phyloP scores from a whole-genome alignment of 2,329 filamentous ascomycete species.

The Celoporthe dispersa region DNA sequence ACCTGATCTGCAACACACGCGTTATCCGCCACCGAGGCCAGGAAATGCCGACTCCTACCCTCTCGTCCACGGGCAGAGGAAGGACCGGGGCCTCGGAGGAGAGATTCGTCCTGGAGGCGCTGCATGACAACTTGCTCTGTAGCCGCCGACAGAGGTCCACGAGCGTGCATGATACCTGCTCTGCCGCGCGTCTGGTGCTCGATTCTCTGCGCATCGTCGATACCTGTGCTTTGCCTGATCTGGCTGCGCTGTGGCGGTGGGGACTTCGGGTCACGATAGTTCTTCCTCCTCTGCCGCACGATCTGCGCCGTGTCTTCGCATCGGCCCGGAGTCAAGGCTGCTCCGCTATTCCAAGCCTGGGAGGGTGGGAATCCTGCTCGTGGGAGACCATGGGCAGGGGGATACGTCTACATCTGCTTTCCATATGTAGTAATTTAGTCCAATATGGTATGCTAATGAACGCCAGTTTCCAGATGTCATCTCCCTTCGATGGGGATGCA shows the following conservation, averaged over 20 bases:
- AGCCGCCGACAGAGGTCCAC: neutral
- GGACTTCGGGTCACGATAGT: slow-evolving; percentile 19
- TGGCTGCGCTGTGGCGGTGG: slow-evolving; percentile 27
- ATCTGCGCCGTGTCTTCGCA: slow-evolving; percentile 8
- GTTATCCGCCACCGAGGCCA: slow-evolving; percentile 25
- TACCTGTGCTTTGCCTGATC: slow-evolving; percentile 26
- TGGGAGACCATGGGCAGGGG: slow-evolving; percentile 14
- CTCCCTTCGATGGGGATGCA: slow-evolving; percentile 17
- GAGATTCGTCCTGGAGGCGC: slow-evolving; percentile 1
- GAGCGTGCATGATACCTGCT: slow-evolving; percentile 19
- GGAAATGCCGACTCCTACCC: slow-evolving; percentile 23
- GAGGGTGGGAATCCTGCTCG: slow-evolving; percentile 29
- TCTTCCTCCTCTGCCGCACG: slow-evolving; percentile 1
- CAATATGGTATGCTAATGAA: slow-evolving; percentile 13
- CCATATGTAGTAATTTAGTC: neutral
- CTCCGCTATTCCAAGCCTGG: slow-evolving; percentile 28
- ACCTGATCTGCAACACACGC: slow-evolving; percentile 22
- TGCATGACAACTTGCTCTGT: slow-evolving; percentile 29
- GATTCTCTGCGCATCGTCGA: slow-evolving; percentile 16
- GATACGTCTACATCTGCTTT: slow-evolving; percentile 18
- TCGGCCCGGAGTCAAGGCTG: slow-evolving; percentile 29
- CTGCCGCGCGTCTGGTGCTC: slow-evolving; percentile 7
- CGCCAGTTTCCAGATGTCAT: slow-evolving; percentile 21
- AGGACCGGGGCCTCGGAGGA: slow-evolving; percentile 29
- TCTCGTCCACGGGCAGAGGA: slow-evolving; percentile 22